Evolutionary conservation across 2,329 filamentous ascomycete genomes (phyloP), one percentile per base, ranked within the genome.

Genomic region (Daldinia sp.): DNA sequence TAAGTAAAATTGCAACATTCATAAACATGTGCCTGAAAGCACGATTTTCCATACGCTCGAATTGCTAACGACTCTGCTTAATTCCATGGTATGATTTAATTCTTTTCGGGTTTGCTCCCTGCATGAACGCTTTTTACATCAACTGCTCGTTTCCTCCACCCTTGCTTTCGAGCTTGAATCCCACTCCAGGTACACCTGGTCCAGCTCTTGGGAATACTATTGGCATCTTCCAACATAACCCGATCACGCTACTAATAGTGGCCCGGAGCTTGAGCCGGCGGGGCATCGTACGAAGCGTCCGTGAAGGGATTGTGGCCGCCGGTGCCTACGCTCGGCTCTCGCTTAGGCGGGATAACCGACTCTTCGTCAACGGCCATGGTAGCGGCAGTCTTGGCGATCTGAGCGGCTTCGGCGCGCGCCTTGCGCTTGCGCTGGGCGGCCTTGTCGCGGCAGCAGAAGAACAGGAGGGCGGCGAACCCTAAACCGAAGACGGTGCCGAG

Each of bases 401-500:
- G 82, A n/a, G 82, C 82, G 50, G 84, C 84, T 78, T 88, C 85
- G 65, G 82, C 81, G 70, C 82, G 82, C 65, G 82, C 82, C 60
- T 77, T 78, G 37, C 82, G 76, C 53, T 80, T 78, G 76, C 81
- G 82, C 73, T 85, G 81, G 72, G 80, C 71, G 76, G 77, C 78
- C 72, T 82, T 80, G 72, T 88, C 86, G 68, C 80, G 79, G 81
- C 82, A 85, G 83, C 85, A 88, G 71, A 84, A 79, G 80, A 84
- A 84, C 74, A 83, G 81, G 63, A 88, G 77, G 69, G 78, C 72
- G 54, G 74, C 77, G 67, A 84, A 67, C 70, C 80, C 77, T 58
- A 80, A 48, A 69, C 78, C 75, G 68, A 84, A 73, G 65, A 76
- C 78, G n/a, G 77, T 69, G 63, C 79, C 83, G 41, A 89, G 83